These are phyloP conservation scores for Choiromyces venosus DNA, from an alignment of 495 filamentous ascomycete genomes.

Conservation along the genomic window DNA sequence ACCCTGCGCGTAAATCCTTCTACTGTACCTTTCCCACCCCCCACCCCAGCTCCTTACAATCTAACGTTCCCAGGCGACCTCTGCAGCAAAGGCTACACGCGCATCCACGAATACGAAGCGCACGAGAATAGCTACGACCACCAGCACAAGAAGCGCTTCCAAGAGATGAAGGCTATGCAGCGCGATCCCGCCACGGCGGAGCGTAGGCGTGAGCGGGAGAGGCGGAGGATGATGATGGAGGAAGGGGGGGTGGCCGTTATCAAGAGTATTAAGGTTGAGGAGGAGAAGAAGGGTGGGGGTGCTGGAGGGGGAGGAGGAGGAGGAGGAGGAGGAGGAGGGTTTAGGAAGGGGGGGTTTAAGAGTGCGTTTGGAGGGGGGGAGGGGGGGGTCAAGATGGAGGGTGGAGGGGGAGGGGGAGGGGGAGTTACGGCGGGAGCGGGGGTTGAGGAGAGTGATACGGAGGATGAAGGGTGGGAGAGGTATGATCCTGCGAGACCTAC, in stretches of 20 bases:
- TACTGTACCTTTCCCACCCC: constrained; percentile 54
- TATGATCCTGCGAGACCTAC: constrained; percentile 38
- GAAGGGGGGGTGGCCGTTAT: constrained; percentile 37
- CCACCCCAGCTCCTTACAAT: neutral
- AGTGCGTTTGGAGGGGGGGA: constrained; percentile 51
- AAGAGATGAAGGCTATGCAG: constrained; percentile 59
- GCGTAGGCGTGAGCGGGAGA: constrained; percentile 22
- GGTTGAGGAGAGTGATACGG: constrained; percentile 48
- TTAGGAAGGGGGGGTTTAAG: constrained; percentile 61
- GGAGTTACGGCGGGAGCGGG: constrained; percentile 9
- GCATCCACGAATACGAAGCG: constrained; percentile 59
- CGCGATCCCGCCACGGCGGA: constrained; percentile 54
- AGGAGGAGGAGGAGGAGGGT: constrained; percentile 48
- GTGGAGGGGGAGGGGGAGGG: constrained; percentile 42
- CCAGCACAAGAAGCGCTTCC: constrained; percentile 58
- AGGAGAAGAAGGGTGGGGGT: constrained; percentile 43
- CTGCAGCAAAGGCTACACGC: constrained; percentile 58
- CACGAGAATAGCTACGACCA: constrained; percentile 60
- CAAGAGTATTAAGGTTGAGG: constrained; percentile 39
- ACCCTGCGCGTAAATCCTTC: constrained; percentile 85
- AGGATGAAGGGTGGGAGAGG: constrained; percentile 35
- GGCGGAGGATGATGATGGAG: constrained; percentile 17
- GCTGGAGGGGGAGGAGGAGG: constrained; percentile 41
- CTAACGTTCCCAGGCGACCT: constrained; percentile 44
- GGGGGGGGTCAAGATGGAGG: constrained; percentile 52